Base-by-base conservation (phyloP, 73 alveolate species). In the Paramecium sexaurelia region DNA sequence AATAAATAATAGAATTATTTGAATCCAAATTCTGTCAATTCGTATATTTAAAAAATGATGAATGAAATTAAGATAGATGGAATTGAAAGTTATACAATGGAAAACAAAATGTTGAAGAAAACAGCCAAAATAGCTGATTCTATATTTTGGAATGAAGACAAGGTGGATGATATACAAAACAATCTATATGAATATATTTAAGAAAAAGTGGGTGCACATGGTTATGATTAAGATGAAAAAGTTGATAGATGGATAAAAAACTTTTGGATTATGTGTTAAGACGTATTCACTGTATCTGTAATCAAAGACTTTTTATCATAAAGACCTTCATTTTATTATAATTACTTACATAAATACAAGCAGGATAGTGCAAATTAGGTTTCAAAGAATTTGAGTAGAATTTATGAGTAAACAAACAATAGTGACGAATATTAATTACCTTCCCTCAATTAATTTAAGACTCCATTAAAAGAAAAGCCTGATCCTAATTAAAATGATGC, bases 241-340 rank as follows among this genome's bases (percentile, higher is more conserved):
- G 90, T 78, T 10, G 90, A 78, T 78, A 78, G 55, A 45, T 78
- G 90, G 90, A 78, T 78, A 20, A 78, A 78, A 43, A 43, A 78
- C 55, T 78, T 78, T 43, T 78, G 90, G 90, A 41, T 78, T 40
- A 78, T 78, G 90, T 78, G 90, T 43, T 40, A 78, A 78, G 90
- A 78, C 13, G 90, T 78, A 17, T 78, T 78, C 39, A 78, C 90
- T 15, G 90, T 78, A 1, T 17, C 90, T 17, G 90, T 78, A 7
- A 78, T 78, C 32, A 78, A 78, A 45, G 90, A 78, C 43, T 78
- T 78, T 33, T 43, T 78, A 33, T 19, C 68, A 15, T 40, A 41
- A 78, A 78, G 90, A 41, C 90, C 90, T 37, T 37, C 90, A 13
- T 78, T 78, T 22, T 78, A 78, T 33, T 78, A 78, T 78, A 78